Evolutionary conservation across 345 rosid species (phyloP).

Genomic region (Nephelium lappaceum): DNA sequence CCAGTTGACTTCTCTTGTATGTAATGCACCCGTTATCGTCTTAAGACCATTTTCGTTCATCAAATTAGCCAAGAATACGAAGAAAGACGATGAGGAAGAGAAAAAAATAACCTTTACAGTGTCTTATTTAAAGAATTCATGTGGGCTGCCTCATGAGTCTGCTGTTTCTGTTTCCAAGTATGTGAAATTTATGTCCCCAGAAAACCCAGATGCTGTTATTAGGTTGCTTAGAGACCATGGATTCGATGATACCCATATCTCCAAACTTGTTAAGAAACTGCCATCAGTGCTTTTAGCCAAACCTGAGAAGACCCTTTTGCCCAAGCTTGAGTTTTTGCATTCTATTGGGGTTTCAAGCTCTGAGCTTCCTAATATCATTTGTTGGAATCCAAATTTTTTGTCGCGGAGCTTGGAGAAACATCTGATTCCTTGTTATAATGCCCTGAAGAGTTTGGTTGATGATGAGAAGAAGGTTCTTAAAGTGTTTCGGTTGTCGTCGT

Average conservation of each 20-base stretch:
- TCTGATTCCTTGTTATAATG: background rate
- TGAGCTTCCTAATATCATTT: background rate
- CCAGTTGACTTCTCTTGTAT: background rate
- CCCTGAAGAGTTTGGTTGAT: background rate
- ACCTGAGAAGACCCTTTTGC: background rate
- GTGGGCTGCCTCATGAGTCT: background rate
- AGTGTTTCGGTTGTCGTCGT: background rate
- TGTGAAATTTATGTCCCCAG: background rate
- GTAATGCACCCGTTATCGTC: background rate
- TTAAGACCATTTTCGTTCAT: background rate
- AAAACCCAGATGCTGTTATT: background rate
- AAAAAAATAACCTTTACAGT: background rate
- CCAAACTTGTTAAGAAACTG: background rate
- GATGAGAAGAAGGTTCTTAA: background rate
- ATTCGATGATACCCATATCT: background rate
- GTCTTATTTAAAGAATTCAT: constrained; percentile 8
- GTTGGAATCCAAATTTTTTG: background rate
- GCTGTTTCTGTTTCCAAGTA: background rate
- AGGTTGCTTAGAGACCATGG: background rate
- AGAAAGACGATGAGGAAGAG: background rate
- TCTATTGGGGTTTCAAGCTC: constrained; percentile 9
- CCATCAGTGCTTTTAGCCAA: background rate
- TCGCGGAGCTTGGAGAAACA: constrained; percentile 2
- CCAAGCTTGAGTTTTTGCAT: constrained; percentile 14
- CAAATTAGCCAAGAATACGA: background rate